phyloP scores from a whole-genome alignment of 2,329 filamentous ascomycete species.

The Colletotrichum karsti region DNA sequence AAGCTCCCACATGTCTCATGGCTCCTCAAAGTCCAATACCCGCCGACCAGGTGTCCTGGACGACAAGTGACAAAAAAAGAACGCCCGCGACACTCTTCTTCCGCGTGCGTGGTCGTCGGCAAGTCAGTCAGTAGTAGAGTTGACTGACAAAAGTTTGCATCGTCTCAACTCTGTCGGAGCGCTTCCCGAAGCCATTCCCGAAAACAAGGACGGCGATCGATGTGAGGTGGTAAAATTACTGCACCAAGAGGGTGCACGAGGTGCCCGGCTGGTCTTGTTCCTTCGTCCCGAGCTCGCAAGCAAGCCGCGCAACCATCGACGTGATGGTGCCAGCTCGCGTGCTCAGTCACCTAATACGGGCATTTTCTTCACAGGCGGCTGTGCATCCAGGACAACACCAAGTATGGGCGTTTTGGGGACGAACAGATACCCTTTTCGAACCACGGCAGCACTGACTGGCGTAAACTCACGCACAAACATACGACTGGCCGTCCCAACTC shows the following conservation, averaged over 20 bases:
- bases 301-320: neutral
- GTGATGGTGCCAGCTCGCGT: conserved; percentile 11
- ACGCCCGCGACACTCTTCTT: neutral
- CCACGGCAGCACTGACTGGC: neutral
- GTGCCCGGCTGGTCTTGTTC: neutral
- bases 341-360: neutral
- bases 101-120: neutral
- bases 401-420: neutral
- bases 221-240: neutral
- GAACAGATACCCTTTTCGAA: neutral
- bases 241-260: conserved; percentile 1
- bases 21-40: neutral
- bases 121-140: neutral
- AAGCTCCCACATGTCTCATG: neutral
- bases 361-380: too few relatives aligned
- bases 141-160: conserved; percentile 1
- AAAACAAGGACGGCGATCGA: neutral
- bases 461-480: neutral
- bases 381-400: too few relatives aligned
- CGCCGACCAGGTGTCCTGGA: neutral
- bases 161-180: conserved; percentile 5
- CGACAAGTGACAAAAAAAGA: neutral
- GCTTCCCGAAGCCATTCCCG: neutral
- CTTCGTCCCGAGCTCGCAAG: neutral
- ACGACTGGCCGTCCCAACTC: neutral